These are phyloP conservation scores for Neurospora sublineolata DNA, from an alignment of 495 filamentous ascomycete species.

Conservation along the genomic window DNA sequence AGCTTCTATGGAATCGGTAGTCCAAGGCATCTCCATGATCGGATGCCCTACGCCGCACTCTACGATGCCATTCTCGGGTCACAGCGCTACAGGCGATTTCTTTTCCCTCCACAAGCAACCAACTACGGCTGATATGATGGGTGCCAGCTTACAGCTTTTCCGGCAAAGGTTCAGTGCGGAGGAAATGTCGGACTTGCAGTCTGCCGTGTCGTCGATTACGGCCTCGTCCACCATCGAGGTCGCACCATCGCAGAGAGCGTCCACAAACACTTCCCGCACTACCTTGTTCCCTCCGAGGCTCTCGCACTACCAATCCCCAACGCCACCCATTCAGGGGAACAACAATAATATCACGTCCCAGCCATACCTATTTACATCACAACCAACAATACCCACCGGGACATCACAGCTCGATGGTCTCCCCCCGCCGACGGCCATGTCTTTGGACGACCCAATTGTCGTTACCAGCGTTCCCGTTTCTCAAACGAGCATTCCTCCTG, in stretches of 20 bases:
- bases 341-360: background rate
- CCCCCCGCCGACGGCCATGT: constrained; percentile 9
- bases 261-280: constrained; percentile 21
- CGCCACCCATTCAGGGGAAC: background rate
- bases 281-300: constrained; percentile 13
- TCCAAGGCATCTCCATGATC: constrained; percentile 7
- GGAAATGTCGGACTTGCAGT: constrained; percentile 11
- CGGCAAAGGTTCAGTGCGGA: constrained; percentile 11
- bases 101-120: constrained; percentile 7
- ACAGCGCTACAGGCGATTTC: constrained; percentile 2
- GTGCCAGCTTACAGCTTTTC: constrained; percentile 15
- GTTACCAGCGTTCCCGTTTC: constrained; percentile 1
- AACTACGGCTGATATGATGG: background rate
- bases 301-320: constrained; percentile 3
- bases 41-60: constrained; percentile 1
- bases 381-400: constrained; percentile 2
- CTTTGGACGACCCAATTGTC: constrained; percentile 13
- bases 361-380: constrained; percentile 13
- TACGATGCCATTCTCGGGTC: constrained; percentile 4
- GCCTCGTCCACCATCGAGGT: constrained; percentile 12
- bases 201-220: constrained; percentile 14
- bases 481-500: constrained; percentile 1
- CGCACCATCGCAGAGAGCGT: constrained; percentile 7
- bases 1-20: constrained; percentile 3
- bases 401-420: constrained; percentile 1